These are phyloP conservation scores for Conoideocrella luteorostrata DNA, from an alignment of 2,329 filamentous ascomycete genomes.

Conservation along the genomic window DNA sequence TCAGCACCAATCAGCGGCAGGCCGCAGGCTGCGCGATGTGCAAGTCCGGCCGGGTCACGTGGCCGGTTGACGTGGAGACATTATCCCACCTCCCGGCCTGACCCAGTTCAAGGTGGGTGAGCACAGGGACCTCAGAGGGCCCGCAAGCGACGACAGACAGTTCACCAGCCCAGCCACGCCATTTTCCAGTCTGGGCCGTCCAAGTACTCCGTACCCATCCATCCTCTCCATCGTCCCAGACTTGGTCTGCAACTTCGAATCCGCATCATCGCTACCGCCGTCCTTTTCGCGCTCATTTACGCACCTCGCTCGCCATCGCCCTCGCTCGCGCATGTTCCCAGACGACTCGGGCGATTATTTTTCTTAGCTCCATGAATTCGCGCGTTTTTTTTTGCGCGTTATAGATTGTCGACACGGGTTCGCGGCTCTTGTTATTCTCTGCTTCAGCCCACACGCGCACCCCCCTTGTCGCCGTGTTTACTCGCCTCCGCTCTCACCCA, in stretches of 20 bases:
- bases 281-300: constrained; percentile 11
- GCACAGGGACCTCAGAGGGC: not conserved
- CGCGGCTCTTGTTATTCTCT: constrained; percentile 24
- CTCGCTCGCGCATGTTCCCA: constrained; percentile 18
- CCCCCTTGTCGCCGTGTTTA: constrained; percentile 24
- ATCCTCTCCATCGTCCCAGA: constrained; percentile 1
- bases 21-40: too few species aligned
- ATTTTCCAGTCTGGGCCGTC: constrained; percentile 22
- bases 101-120: not conserved
- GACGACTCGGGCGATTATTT: constrained; percentile 16
- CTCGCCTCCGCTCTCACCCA: constrained; percentile 16
- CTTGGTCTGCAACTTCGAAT: constrained; percentile 9
- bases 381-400: constrained; percentile 24
- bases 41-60: too few species aligned
- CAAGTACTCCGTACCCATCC: too few species aligned
- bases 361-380: constrained; percentile 21
- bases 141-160: constrained; percentile 9
- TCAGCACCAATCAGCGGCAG: too few species aligned
- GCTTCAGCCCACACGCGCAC: constrained; percentile 25
- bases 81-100: not conserved
- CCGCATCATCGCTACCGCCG: constrained; percentile 13
- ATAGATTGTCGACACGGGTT: constrained; percentile 20
- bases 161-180: constrained; percentile 36
- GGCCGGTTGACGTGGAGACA: constrained; percentile 8
- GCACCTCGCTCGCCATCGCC: constrained; percentile 15